Evolutionary conservation across 2,329 filamentous ascomycete species (phyloP), one percentile per base, ranked within the genome.

Genomic region (Beauveria brongniartii): DNA sequence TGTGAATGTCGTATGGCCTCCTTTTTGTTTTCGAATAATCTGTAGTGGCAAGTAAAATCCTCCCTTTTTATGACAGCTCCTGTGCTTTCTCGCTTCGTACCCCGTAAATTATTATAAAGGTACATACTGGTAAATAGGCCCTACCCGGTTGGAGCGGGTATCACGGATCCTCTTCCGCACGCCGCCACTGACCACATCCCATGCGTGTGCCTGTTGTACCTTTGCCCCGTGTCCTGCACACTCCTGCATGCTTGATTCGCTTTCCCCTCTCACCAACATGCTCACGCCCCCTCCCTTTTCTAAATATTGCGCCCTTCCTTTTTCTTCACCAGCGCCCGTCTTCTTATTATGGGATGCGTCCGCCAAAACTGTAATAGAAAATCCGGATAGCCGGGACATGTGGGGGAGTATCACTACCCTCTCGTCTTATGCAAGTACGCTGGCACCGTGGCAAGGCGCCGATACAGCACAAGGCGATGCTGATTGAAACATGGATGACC

Each of bases 221-320:
- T 40, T 20, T 40, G 16, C 34, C 51, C 53, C 22, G 40, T 55
- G n/a, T 41, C 53, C 53, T 55, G 53, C 40, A 55, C 41, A 22
- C n/a, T 18, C 18, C 53, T 55, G 41, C 53, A 55, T 46, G n/a
- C 53, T 46, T 55, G 26, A 16, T 24, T 6, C 26, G 26, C n/a
- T 10, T 12, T 14, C 3, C 53, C 40, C 53, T 34, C 54, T 28
- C 34, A 14, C 8, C 24, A 7, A 40, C 43, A 37, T 18, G 26
- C 41, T 37, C 44, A 57, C 55, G n/a, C 41, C 54, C 40, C 54
- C 54, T 56, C 54, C 54, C n/a, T 47, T 34, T 40, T 47, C 22
- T 26, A n/a, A n/a, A n/a, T 28, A 28, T 34, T 34, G 12, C 16
- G 34, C 34, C 34, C 34, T 37, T 14, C 12, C 41, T n/a, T 41